Conservation (phyloP, 208 protist species). For the Leishmania aethiopica region DNA sequence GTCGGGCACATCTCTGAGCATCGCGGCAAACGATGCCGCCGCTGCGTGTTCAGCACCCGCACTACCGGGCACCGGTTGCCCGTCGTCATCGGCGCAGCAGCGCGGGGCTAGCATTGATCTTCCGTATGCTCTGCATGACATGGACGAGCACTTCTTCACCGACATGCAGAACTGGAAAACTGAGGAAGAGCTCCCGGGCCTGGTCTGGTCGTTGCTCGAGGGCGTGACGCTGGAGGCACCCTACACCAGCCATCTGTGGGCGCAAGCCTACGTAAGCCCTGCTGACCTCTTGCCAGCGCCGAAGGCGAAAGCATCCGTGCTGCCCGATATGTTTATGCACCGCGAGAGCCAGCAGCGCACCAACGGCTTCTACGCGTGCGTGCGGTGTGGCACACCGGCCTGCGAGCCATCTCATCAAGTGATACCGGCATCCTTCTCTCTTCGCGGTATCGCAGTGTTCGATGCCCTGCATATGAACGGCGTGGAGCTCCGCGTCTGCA, state of each 20-base stretch:
- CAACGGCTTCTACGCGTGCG: constrained; percentile 75
- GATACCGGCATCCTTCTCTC: constrained; percentile 16
- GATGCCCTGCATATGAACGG: constrained; percentile 38
- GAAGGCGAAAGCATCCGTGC: not conserved
- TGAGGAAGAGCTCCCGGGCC: constrained; percentile 22
- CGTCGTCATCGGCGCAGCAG: not conserved
- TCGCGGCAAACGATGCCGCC: not conserved
- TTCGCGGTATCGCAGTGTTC: constrained; percentile 71
- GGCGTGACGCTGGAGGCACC: constrained; percentile 60
- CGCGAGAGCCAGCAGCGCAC: constrained; percentile 32
- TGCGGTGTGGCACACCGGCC: constrained; percentile 68
- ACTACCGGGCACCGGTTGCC: not conserved
- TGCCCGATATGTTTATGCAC: constrained; percentile 29
- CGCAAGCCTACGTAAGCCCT: constrained; percentile 43
- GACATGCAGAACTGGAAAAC: constrained; percentile 20
- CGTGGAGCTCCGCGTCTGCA: constrained; percentile 44
- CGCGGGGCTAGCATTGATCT: not conserved
- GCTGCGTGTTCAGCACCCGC: too few species aligned
- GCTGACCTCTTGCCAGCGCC: constrained; percentile 8
- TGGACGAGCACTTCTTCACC: constrained; percentile 21
- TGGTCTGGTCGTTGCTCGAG: constrained; percentile 47
- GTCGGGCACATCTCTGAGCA: not conserved
- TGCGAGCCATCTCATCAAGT: constrained; percentile 63
- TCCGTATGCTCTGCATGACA: constrained; percentile 23
- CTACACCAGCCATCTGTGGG: constrained; percentile 72